Base-by-base conservation (phyloP, 495 filamentous ascomycete species). In the Aspergillus sparsus region DNA sequence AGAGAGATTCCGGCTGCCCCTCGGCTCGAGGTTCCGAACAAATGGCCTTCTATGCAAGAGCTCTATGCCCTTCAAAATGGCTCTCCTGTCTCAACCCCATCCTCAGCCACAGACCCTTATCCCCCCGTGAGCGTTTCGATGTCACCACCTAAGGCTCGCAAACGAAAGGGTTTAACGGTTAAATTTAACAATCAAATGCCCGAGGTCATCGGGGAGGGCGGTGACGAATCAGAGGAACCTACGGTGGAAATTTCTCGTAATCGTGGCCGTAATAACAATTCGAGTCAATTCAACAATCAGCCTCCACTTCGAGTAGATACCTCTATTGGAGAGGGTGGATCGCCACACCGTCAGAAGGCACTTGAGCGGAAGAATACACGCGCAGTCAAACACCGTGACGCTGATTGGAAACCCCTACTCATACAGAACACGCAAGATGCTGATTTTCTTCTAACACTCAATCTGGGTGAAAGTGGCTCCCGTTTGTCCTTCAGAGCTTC, bases 201-300 rank as follows among this genome's bases (percentile, higher is more conserved):
- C 13, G 89, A 90, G 37, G 67, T 95, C 51, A 95, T 97, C 71
- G 92, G 92, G 27, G 85, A 90, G 66, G 92, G 92, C 21, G 92
- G 92, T 12, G 92, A 96, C 71, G 91, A 95, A 62, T 85, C 87
- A 44, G 86, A 89, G 39, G 71, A 75, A 5, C 87, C 89, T 6
- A 82, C 85, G 0, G 77, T 83, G 16, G 89, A 93, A 65, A 86
- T 96, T 15, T 84, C 83, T 0, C 77, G 73, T 64, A 71, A 65
- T 50, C 78, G 75, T 51, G 66, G 76, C 15, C 78, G 69, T 57
- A 76, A 76, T 46, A 56, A 51, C 49, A 50, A 51, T 6, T 33
- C 57, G 13, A 53, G 16, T 35, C 46, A 49, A n/a, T 39, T 52
- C 10, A 53, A 58, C 36, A 47, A 68, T 41, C 42, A 54, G 15